Conservation (phyloP, 306 rosid genomes). For the Benincasa hispida region DNA sequence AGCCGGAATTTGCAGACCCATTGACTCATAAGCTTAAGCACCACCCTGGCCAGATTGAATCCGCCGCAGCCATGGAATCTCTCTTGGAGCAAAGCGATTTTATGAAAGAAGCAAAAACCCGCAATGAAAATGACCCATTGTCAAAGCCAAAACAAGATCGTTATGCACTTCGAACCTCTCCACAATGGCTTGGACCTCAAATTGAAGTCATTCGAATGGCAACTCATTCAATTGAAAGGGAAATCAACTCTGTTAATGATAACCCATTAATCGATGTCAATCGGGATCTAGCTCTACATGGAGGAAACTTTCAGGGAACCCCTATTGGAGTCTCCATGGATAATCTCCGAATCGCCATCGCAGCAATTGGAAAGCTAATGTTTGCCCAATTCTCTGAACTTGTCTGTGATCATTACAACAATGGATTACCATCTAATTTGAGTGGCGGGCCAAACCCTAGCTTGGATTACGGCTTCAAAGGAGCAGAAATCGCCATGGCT, state of each 20-base stretch:
- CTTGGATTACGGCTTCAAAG: constrained; percentile 28
- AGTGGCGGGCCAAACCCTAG: constrained; percentile 25
- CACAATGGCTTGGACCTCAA: constrained; percentile 32
- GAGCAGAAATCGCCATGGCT: constrained; percentile 30
- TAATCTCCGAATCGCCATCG: constrained; percentile 23
- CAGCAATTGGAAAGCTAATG: constrained; percentile 27
- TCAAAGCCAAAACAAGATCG: constrained; percentile 29
- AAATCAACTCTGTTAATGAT: constrained; percentile 26
- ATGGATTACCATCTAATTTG: constrained; percentile 26
- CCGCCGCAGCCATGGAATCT: constrained; percentile 23
- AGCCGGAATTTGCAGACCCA: constrained; percentile 23
- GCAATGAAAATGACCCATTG: constrained; percentile 18
- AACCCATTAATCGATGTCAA: constrained; percentile 24
- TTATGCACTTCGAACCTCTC: constrained; percentile 25
- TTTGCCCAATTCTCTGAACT: constrained; percentile 30
- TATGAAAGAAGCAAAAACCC: constrained; percentile 19
- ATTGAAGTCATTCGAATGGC: constrained; percentile 26
- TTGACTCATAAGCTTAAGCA: constrained; percentile 27
- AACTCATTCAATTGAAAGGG: constrained; percentile 25
- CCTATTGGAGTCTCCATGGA: constrained; percentile 32
- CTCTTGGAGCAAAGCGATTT: constrained; percentile 15
- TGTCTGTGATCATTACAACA: constrained; percentile 22
- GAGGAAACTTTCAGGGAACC: constrained; percentile 33
- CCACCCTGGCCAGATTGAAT: constrained; percentile 30
- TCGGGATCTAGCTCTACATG: constrained; percentile 18